These are phyloP conservation scores for Lecanoromycetidae sp. DNA, from an alignment of 2,329 filamentous ascomycete genomes.

Conservation along the genomic window DNA sequence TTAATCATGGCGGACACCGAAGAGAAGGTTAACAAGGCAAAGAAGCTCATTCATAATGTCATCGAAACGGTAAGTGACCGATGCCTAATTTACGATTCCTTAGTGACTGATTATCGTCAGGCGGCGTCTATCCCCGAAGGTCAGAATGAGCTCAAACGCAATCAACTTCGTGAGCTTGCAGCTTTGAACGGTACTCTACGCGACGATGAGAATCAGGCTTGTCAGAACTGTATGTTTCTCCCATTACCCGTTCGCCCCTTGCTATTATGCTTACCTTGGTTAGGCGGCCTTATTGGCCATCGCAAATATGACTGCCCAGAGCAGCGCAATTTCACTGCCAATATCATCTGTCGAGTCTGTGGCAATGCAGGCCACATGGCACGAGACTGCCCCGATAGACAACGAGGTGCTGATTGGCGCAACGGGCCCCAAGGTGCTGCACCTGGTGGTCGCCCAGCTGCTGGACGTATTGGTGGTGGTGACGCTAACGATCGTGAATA, in stretches of 20 bases:
- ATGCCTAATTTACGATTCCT: not conserved
- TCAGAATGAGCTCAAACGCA: conserved; percentile 97
- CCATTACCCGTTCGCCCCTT: not conserved
- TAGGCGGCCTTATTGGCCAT: conserved; percentile 88
- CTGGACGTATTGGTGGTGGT: conserved; percentile 58
- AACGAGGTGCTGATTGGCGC: conserved; percentile 83
- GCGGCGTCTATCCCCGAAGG: conserved; percentile 97
- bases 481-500: conserved; percentile 89
- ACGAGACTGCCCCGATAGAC: conserved; percentile 88
- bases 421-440: conserved; percentile 51
- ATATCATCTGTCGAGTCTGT: conserved; percentile 96
- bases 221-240: conserved; percentile 69
- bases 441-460: conserved; percentile 37
- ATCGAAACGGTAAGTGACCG: conserved; percentile 76
- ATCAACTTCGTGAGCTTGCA: conserved; percentile 93
- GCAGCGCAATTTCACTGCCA: conserved; percentile 96
- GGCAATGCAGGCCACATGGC: conserved; percentile 98
- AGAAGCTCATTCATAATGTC: conserved; percentile 94
- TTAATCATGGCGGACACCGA: conserved; percentile 99
- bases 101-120: conserved; percentile 39
- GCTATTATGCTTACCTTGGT: conserved; percentile 17
- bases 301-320: conserved; percentile 98
- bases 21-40: conserved; percentile 98
- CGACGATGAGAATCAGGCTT: conserved; percentile 98
- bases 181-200: conserved; percentile 97